A percentile compares a stretch with the other conserved stretches of the same genome.
Evolutionary conservation across 2,329 filamentous ascomycete species (phyloP).

Genomic region (Nemania sp.): DNA sequence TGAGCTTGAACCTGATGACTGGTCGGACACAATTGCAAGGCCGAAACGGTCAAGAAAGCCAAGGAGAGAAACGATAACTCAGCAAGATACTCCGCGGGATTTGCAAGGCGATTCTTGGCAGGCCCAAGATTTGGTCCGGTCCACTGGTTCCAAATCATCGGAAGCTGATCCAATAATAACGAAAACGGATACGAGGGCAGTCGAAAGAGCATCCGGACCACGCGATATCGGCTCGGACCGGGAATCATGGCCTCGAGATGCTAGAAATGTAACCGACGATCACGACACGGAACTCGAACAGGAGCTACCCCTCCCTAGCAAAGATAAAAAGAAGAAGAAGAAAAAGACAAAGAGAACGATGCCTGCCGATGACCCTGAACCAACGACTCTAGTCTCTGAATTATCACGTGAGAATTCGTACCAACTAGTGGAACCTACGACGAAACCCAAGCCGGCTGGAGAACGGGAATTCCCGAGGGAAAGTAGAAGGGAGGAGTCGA

Average conservation of each 20-base stretch:
- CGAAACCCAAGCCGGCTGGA: conserved; percentile 30
- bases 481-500: conserved; percentile 38
- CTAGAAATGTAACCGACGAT: conserved; percentile 19
- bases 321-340: conserved; percentile 51
- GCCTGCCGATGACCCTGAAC: conserved; percentile 23
- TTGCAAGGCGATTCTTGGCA: neutral
- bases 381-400: conserved; percentile 16
- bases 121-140: neutral
- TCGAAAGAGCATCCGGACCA: conserved; percentile 6
- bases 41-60: conserved; percentile 35
- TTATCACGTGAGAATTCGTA: conserved; percentile 34
- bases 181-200: conserved; percentile 18
- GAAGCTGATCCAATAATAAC: conserved; percentile 23
- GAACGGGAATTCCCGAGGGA: conserved; percentile 38
- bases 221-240: neutral
- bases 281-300: conserved; percentile 17
- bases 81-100: conserved; percentile 22
- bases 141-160: conserved; percentile 5
- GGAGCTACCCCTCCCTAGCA: conserved; percentile 38
- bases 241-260: conserved; percentile 14
- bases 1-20: conserved; percentile 31
- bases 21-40: conserved; percentile 32
- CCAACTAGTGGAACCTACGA: conserved; percentile 27
- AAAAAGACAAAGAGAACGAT: conserved; percentile 37
- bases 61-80: too few relatives aligned